Evolutionary conservation across 768 basidiomycete genomes (phyloP).

Genomic region (Tricholoma terreum): DNA sequence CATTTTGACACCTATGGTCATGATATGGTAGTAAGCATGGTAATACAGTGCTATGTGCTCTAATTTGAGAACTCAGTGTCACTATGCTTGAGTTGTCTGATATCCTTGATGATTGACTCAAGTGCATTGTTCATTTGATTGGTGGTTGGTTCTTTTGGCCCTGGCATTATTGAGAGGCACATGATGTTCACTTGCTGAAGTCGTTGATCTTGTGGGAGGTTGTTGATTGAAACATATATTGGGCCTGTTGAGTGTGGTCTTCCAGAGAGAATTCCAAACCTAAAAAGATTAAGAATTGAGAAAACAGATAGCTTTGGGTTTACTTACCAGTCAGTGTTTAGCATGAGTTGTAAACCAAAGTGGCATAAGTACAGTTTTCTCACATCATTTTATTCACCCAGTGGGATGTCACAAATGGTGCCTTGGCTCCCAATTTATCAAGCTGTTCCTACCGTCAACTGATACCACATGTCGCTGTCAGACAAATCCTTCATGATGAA

Average conservation of each 20-base stretch:
- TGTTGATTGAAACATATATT: conserved; percentile 20
- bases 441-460: neutral
- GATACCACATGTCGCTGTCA: neutral
- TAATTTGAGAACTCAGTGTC: too few relatives aligned
- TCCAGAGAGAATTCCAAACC: conserved; percentile 25
- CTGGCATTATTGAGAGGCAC: conserved; percentile 19
- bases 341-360: conserved; percentile 21
- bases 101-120: conserved; percentile 15
- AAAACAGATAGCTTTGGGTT: neutral
- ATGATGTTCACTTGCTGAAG: conserved; percentile 21
- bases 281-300: conserved; percentile 7
- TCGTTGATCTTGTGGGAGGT: conserved; percentile 16
- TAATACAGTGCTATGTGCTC: too few relatives aligned
- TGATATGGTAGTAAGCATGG: too few relatives aligned
- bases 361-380: neutral
- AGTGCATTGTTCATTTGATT: conserved; percentile 24
- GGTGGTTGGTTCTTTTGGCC: too few relatives aligned
- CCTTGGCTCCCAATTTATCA: neutral
- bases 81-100: neutral
- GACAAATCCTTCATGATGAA: neutral
- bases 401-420: neutral
- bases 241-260: conserved; percentile 22
- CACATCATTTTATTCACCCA: neutral
- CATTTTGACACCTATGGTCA: conserved; percentile 17
- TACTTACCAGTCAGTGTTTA: conserved; percentile 25